Evolutionary conservation across 2,329 filamentous ascomycete species (phyloP).

Genomic region (Stachybotrys chlorohalonatus): DNA sequence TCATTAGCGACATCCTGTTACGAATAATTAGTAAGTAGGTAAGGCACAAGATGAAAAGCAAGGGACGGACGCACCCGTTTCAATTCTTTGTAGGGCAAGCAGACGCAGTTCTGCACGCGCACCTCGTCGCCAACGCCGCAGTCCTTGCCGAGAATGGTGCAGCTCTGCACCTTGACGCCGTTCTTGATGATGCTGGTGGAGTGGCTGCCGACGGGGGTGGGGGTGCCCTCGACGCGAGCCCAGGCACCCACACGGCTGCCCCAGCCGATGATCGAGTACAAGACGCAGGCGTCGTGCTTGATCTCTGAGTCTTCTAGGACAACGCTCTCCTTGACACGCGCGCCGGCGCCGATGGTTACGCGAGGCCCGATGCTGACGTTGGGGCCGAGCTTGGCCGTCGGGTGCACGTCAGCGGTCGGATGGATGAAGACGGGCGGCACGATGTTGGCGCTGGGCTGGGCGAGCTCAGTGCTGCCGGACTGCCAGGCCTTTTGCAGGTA

Average conservation of each 20-base stretch:
- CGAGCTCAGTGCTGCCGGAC: slow-evolving; percentile 66
- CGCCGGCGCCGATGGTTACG: slow-evolving; percentile 74
- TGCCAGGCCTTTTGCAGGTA: slow-evolving; percentile 95
- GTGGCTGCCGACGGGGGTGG: slow-evolving; percentile 79
- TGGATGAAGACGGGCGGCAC: slow-evolving; percentile 93
- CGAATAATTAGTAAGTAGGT: slow-evolving; percentile 13
- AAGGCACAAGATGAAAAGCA: background rate
- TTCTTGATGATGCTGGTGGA: slow-evolving; percentile 95
- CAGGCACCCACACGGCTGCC: slow-evolving; percentile 93
- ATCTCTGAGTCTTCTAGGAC: slow-evolving; percentile 92
- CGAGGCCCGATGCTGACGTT: slow-evolving; percentile 96
- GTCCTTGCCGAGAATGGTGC: slow-evolving; percentile 95
- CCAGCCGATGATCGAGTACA: slow-evolving; percentile 97
- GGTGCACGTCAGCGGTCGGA: slow-evolving; percentile 81
- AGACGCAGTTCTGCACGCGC: slow-evolving; percentile 94
- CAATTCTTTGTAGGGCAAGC: slow-evolving; percentile 94
- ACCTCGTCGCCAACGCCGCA: slow-evolving; percentile 90
- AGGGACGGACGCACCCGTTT: slow-evolving; percentile 63
- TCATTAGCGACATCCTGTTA: slow-evolving; percentile 70
- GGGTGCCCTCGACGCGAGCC: slow-evolving; percentile 94
- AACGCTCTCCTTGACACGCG: slow-evolving; percentile 89
- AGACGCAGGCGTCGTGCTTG: slow-evolving; percentile 90
- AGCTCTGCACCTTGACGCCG: slow-evolving; percentile 95
- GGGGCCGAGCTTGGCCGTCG: slow-evolving; percentile 90
- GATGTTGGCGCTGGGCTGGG: slow-evolving; percentile 75